Evolutionary conservation across 2,329 filamentous ascomycete genomes (phyloP), one percentile per base, ranked within the genome.

Genomic region (Colletotrichum magnum): DNA sequence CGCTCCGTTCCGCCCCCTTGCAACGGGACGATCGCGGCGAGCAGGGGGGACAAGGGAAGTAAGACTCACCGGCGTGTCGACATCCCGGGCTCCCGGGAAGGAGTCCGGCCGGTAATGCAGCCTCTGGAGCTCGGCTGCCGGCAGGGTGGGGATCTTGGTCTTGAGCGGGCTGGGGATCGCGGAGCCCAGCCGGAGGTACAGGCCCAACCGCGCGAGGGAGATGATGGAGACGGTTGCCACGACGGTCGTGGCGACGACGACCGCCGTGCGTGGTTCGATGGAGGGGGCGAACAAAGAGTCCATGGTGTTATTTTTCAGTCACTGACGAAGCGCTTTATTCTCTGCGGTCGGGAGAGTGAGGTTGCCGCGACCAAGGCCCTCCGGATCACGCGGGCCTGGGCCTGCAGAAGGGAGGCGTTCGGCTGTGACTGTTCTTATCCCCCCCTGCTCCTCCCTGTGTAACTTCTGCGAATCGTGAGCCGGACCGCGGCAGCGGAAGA

Each of bases 81-180:
- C 90, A 78, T 96, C 92, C 68, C 94, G 87, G 1, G 88, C 90
- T 5, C 93, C 92, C 0, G 92, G 92, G 41, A 95, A 87, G 48
- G 87, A 85, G 77, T 94, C 89, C 4, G 89, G 88, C 15, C 88
- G 88, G 77, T 96, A 94, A 3, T 79, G 76, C 24, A 87, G 74
- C 5, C 77, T 73, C 53, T 77, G 75, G 18, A 81, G 73, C 69
- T 84, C 80, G 13, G 77, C 77, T 51, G 76, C 73, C 16, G 81
- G 77, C 12, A 83, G 72, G 6, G 71, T 70, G 12, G 79, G 79
- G 4, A 84, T 71, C 48, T 79, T 77, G 21, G 83, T 83, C 64
- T 77, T 82, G 41, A 85, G 79, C 39, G 86, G 85, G 41, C 81
- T 85, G 12, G 75, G 79, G 60, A 87, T 79, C 39, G 84, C 75